Evolutionary conservation across 192 early-diverging fungal species (phyloP), one percentile per base, ranked within the genome.

Genomic region (Rhizoclosmatium globosum): DNA sequence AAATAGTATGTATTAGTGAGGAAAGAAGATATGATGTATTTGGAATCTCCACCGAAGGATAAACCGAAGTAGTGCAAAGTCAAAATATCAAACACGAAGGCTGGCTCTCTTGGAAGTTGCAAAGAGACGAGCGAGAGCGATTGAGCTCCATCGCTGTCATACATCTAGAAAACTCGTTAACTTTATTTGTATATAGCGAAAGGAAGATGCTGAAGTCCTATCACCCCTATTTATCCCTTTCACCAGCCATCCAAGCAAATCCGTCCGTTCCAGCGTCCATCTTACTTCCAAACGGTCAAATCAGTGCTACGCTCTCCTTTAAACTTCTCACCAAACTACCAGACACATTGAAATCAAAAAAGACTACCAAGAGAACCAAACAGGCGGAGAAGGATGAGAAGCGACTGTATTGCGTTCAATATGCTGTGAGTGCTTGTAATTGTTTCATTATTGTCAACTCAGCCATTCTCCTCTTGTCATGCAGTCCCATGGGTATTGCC

Each of bases 401-500:
- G 48, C 61, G 50, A n/a, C n/a, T 59, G 2, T 95, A 90, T 79
- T 98, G 97, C 80, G 85, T 90, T 58, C 88, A 93, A 53, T 98
- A 95, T 88, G 95, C 96, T 0, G 92, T 94, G 92, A 88, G 90
- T 83, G 42, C 31, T 31, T 31, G 23, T 11, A 73, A 44, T 44
- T 47, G 19, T 50, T 43, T 23, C 53, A 44, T 19, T 59, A 17
- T 58, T 78, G 11, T 43, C 15, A 56, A 42, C 71, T 83, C 17
- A 13, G 50, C 50, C 9, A 53, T 17, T 7, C 17, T 31, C 31
- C 2, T 43, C 19, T 64, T 41, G 43, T 9, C 21, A 1, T 61
- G 21, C 78, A 95, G 94, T 74, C 81, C 6, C 93, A 95, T 67
- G 97, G 97, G 7, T 90, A 90, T 74, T 98, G 97, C 82, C 82